phyloP scores from a whole-genome alignment of 1,284 basidiomycete genomes.

The Pseudozyma thailandica region DNA sequence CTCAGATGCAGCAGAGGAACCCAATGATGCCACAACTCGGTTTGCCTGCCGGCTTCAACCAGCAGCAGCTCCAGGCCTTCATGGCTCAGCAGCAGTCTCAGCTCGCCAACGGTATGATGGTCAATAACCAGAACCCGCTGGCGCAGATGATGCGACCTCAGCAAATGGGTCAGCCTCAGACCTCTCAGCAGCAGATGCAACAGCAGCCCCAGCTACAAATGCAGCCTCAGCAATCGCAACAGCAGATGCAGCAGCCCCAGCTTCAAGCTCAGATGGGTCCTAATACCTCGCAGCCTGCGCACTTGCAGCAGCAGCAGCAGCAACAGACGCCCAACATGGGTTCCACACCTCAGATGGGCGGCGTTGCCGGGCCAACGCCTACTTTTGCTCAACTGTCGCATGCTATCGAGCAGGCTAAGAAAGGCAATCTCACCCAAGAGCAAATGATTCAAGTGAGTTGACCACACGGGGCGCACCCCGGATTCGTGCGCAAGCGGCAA shows the following conservation, averaged over 20 bases:
- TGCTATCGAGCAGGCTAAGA: constrained; percentile 51
- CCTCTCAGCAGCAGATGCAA: constrained; percentile 36
- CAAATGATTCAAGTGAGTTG: constrained; percentile 49
- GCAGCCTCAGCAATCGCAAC: constrained; percentile 25
- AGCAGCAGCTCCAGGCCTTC: constrained; percentile 48
- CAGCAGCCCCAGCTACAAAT: constrained; percentile 17
- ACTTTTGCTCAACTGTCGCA: constrained; percentile 48
- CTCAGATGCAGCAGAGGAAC: constrained; percentile 48
- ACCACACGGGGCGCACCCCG: too few species aligned
- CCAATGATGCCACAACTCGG: constrained; percentile 48
- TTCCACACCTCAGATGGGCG: constrained; percentile 18
- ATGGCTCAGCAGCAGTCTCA: constrained; percentile 51
- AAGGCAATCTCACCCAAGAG: constrained; percentile 48
- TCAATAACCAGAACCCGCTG: constrained; percentile 37
- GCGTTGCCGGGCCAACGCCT: constrained; percentile 24
- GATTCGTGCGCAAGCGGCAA: too few species aligned
- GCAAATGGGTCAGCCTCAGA: constrained; percentile 23
- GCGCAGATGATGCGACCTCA: constrained; percentile 43
- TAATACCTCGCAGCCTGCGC: constrained; percentile 33
- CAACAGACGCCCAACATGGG: constrained; percentile 24
- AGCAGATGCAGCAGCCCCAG: constrained; percentile 16
- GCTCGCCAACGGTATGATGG: constrained; percentile 29
- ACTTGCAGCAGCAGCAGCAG: constrained; percentile 39
- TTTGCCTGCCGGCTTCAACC: constrained; percentile 40
- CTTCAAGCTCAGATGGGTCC: constrained; percentile 28